Percentiles rank a stretch among this genome's conserved stretches.
Conservation (phyloP, 768 basidiomycete genomes). For the Sutorius australiensis region DNA sequence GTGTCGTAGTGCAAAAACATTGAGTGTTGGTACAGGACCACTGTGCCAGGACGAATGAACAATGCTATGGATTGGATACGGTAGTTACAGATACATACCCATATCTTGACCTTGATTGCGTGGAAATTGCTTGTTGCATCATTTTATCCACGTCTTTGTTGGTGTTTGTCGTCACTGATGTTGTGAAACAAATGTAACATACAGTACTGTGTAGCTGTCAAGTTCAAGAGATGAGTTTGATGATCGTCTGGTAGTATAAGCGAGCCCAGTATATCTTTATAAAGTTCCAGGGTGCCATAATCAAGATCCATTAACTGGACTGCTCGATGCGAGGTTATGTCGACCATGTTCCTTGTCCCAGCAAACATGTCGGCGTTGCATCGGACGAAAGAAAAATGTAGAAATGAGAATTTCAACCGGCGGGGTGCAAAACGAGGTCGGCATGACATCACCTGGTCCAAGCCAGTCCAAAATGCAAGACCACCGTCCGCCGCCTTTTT, state of each 20-base stretch:
- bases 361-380: not conserved
- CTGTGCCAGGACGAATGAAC: constrained; percentile 1
- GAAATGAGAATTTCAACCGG: constrained; percentile 10
- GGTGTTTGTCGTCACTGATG: constrained; percentile 11
- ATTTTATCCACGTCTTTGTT: not conserved
- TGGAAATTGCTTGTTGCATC: not conserved
- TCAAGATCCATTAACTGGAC: too few relatives aligned
- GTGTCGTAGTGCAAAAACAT: not conserved
- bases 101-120: not conserved
- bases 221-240: not conserved
- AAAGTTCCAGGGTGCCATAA: too few relatives aligned
- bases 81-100: constrained; percentile 15
- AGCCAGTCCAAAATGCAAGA: constrained; percentile 1
- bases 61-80: constrained; percentile 19
- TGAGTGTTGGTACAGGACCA: not conserved
- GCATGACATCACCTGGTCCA: constrained; percentile 27
- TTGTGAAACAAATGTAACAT: constrained; percentile 8
- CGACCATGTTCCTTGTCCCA: too few relatives aligned
- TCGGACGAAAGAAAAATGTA: not conserved
- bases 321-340: not conserved
- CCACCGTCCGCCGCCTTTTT: not conserved
- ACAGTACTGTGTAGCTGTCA: not conserved
- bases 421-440: constrained; percentile 4
- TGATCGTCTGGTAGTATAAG: not conserved
- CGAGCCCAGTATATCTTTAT: too few relatives aligned